Conservation (phyloP, 441 rosid genomes). For the Isatis lusitanica region DNA sequence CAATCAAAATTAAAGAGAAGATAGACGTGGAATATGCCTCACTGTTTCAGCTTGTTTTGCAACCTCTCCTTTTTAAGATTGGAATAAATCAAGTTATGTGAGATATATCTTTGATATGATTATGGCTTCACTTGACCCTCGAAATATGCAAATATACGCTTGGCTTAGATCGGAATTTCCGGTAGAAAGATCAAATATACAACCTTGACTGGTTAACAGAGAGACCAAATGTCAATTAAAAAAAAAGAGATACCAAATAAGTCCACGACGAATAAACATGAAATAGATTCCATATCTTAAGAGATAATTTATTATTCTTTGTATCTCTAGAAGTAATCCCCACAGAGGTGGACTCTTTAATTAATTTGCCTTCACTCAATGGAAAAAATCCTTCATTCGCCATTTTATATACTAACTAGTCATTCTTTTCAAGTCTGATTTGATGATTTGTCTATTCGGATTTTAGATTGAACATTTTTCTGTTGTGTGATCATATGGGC, state of each 20-base stretch:
- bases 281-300: constrained; percentile 26
- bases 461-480: neutral
- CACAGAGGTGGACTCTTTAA: neutral
- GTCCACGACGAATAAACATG: constrained; percentile 3
- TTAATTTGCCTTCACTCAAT: neutral
- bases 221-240: neutral
- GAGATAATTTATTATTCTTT: neutral
- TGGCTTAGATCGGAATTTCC: constrained; percentile 13
- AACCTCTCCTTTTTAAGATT: neutral
- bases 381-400: neutral
- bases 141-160: neutral
- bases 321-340: neutral
- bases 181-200: constrained; percentile 1
- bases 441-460: constrained; percentile 9
- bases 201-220: neutral
- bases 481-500: neutral
- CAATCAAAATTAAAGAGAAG: constrained; percentile 24
- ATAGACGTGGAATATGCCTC: constrained; percentile 36
- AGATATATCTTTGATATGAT: constrained; percentile 20
- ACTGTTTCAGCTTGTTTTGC: constrained; percentile 7
- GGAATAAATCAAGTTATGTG: constrained; percentile 24
- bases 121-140: constrained; percentile 22
- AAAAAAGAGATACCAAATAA: neutral
- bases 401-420: neutral
- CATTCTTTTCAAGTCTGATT: neutral